Conservation (phyloP, 2,329 filamentous ascomycete species). For the Colletotrichum sp. region DNA sequence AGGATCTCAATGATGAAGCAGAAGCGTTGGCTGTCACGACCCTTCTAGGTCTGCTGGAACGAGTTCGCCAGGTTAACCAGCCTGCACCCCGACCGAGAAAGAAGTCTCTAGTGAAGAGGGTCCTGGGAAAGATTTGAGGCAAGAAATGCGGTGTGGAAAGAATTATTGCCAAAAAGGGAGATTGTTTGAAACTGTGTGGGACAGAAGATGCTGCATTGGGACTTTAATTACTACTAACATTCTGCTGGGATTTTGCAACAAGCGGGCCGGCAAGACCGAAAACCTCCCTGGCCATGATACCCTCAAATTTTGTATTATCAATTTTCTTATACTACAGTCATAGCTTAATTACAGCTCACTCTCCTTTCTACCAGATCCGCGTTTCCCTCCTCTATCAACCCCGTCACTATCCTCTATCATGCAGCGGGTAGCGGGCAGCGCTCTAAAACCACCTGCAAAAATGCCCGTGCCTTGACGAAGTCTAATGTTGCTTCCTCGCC, state of each 20-base stretch:
- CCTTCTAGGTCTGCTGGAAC: not conserved
- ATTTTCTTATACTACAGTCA: not conserved
- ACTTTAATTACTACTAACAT: not conserved
- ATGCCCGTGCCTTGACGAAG: not conserved
- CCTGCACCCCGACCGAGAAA: not conserved
- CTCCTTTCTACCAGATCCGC: not conserved
- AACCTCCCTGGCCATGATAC: not conserved
- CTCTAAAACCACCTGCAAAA: not conserved
- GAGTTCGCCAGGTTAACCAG: slow-evolving; percentile 4
- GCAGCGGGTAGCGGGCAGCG: not conserved
- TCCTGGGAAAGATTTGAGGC: not conserved
- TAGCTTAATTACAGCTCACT: not conserved
- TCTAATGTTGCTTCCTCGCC: fast-evolving
- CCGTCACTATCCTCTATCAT: not conserved
- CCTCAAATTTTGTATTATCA: not conserved
- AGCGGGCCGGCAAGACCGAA: not conserved
- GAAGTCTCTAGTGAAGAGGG: not conserved
- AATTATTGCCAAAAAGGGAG: not conserved
- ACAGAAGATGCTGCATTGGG: not conserved
- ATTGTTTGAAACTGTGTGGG: not conserved
- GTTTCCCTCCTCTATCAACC: not conserved
- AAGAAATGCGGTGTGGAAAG: not conserved
- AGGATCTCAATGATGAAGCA: not conserved
- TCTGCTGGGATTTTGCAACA: not conserved
- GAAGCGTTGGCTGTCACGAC: slow-evolving; percentile 3